These are phyloP conservation scores for Diaporthe helianthi DNA, from an alignment of 2,329 filamentous ascomycete species.

Conservation along the genomic window DNA sequence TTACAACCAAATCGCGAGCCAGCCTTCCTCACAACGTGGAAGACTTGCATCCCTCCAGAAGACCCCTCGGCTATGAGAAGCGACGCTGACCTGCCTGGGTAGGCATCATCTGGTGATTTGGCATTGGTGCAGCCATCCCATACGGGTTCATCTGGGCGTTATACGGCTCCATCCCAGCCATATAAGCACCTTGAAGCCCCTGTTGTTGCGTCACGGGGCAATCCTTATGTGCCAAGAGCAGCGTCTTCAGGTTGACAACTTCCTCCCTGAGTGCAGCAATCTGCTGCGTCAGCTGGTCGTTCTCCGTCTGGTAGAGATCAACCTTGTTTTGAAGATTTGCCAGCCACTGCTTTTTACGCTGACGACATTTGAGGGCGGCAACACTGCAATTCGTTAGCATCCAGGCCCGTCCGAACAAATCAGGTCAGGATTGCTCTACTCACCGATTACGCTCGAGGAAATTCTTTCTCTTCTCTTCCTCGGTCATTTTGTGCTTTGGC, in stretches of 20 bases:
- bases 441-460: conserved; percentile 97
- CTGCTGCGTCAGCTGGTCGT: conserved; percentile 83
- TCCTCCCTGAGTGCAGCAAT: conserved; percentile 89
- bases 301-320: conserved; percentile 90
- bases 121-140: conserved; percentile 61
- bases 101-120: conserved; percentile 61
- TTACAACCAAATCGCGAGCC: conserved; percentile 18
- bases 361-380: conserved; percentile 93
- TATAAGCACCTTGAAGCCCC: conserved; percentile 66
- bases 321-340: conserved; percentile 94
- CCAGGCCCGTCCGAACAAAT: not conserved
- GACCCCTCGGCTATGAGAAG: conserved; percentile 55
- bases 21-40: not conserved
- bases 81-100: conserved; percentile 62
- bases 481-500: conserved; percentile 84
- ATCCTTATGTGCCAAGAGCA: conserved; percentile 93
- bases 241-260: conserved; percentile 91
- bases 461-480: conserved; percentile 98
- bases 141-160: conserved; percentile 66
- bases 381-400: conserved; percentile 63
- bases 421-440: conserved; percentile 41
- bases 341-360: conserved; percentile 99
- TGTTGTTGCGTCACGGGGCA: conserved; percentile 92
- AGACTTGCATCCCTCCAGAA: not conserved
- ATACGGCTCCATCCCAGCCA: conserved; percentile 60